Conservation (phyloP, 169 alveolate species). For the Perkinsus olseni region DNA sequence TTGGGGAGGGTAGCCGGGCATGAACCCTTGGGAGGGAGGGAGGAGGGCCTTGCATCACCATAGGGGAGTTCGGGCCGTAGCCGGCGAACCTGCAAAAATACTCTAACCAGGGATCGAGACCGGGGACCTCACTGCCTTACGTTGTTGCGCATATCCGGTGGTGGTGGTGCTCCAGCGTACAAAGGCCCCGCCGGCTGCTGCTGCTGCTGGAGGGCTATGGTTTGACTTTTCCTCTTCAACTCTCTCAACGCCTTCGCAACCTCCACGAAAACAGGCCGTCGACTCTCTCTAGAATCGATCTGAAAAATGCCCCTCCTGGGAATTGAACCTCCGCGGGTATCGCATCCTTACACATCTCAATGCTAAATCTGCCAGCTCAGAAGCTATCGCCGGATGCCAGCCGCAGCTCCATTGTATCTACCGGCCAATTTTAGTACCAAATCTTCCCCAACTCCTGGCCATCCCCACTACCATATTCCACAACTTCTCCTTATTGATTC, state of each 20-base stretch:
- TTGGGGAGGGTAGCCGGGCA: not conserved
- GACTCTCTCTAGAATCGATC: not conserved
- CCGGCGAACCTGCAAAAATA: not conserved
- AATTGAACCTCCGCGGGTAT: not conserved
- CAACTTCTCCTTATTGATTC: not conserved
- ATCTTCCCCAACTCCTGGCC: not conserved
- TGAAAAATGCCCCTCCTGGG: not conserved
- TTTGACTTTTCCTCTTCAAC: not conserved
- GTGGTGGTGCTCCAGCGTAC: not conserved
- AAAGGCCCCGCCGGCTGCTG: not conserved
- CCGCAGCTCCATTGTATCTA: not conserved
- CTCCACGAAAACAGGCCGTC: not conserved
- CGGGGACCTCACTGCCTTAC: not conserved
- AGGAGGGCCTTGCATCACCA: not conserved
- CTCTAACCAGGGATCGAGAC: not conserved
- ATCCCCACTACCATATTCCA: not conserved
- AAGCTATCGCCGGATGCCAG: not conserved
- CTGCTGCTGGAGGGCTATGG: not conserved
- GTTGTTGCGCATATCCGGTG: not conserved
- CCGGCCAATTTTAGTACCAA: too few species aligned
- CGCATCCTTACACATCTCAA: not conserved
- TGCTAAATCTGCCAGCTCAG: not conserved
- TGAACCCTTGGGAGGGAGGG: not conserved
- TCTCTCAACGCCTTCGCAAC: not conserved
- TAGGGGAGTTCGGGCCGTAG: not conserved